A percentile compares a stretch with the other conserved stretches of the same genome.
Conservation (phyloP, 1,139 yeast species). For the Geotrichum phurueaensis region DNA sequence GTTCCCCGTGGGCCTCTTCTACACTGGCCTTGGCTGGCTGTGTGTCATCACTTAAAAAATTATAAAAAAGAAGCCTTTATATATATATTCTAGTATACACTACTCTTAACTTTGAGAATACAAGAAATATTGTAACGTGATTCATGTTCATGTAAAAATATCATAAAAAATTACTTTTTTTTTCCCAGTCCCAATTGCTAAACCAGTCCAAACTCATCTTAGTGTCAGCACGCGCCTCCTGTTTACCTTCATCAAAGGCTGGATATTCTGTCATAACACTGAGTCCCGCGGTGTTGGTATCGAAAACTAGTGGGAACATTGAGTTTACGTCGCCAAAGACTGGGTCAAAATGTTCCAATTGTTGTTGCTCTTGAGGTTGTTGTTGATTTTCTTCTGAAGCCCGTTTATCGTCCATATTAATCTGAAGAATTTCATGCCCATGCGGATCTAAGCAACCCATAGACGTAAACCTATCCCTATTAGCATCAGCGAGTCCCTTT, state of each 20-base stretch:
- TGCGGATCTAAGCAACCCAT: constrained; percentile 24
- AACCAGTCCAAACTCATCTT: constrained; percentile 29
- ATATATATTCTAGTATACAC: background rate
- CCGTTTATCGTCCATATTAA: background rate
- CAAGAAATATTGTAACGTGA: background rate
- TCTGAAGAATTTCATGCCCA: constrained; percentile 17
- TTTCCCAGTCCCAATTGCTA: constrained; percentile 23
- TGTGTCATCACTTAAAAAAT: constrained; percentile 62
- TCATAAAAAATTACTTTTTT: background rate
- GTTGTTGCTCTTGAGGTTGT: background rate
- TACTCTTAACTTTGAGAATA: background rate
- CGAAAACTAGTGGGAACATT: background rate
- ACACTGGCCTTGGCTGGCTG: constrained; percentile 69
- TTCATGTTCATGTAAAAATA: background rate
- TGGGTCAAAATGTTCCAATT: background rate
- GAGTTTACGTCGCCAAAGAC: background rate
- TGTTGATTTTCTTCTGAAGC: background rate
- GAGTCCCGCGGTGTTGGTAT: background rate
- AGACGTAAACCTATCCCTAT: constrained; percentile 42
- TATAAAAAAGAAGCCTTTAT: constrained; percentile 11
- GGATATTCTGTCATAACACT: background rate
- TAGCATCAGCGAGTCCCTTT: constrained; percentile 53
- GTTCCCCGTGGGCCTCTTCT: constrained; percentile 74
- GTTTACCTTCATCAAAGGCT: background rate
- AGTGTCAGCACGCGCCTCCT: constrained; percentile 12